Evolutionary conservation across 208 protist species (phyloP), one percentile per base, ranked within the genome.

Genomic region (Hexamita inflata): DNA sequence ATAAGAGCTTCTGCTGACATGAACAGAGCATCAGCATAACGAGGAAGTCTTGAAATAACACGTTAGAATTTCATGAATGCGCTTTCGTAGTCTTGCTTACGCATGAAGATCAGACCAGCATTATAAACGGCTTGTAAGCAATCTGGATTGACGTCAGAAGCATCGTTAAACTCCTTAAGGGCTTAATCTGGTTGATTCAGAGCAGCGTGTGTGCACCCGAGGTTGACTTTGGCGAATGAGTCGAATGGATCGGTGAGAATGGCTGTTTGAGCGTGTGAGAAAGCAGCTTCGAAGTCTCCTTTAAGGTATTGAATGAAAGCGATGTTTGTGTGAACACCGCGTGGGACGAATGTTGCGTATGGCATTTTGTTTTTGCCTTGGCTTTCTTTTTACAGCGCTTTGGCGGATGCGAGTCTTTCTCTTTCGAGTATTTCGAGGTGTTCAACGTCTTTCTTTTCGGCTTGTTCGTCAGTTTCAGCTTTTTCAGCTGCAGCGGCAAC

Each of bases 241-340:
- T 70, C 64, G 64, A 42, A 57, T 11, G 64, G 64, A 38, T 70
- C 64, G 11, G 42, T 45, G 4, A 42, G 11, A 49, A 70, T n/a
- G 7, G 64, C 64, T 30, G 38, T 70, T 38, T 13, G 9, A 38
- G 64, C 9, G 40, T 70, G 64, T 15, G 30, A 2, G 11, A 38
- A n/a, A 38, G 30, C 9, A 19, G 64, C 40, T 38, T 70, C 64
- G 38, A 49, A 70, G 35, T 70, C 64, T 32, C 64, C 64, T 38
- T 70, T 70, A 24, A 70, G 35, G n/a, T 70, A 70, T 4, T 70
- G 38, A n/a, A 70, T 70, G 38, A 70, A 70, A n/a, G 64, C 32
- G 64, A 70, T 70, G 64, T 70, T 70, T 42, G 64, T 70, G 42
- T 70, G 64, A 38, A 70, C 64, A 35, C 64, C 64, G 11, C 64